Percentiles rank a stretch among this genome's conserved stretches.
These are phyloP conservation scores for Nitzschia putrida DNA, from an alignment of 108 stramenopile genomes.

Conservation along the genomic window DNA sequence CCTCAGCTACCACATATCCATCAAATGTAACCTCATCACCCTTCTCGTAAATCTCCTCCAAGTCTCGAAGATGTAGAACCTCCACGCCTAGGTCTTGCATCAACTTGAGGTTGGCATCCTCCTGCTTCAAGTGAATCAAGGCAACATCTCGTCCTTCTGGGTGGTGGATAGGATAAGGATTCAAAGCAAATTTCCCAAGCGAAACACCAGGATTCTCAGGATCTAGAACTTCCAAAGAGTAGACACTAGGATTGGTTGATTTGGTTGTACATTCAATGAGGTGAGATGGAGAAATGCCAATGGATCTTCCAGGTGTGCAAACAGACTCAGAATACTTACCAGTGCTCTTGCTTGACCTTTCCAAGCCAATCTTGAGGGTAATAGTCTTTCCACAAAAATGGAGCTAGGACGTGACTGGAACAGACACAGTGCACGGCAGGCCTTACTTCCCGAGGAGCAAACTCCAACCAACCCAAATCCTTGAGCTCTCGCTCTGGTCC, in stretches of 20 bases:
- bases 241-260: slow-evolving; percentile 13
- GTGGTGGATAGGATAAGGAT: slow-evolving; percentile 82
- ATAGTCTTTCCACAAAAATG: slow-evolving; percentile 82
- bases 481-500: slow-evolving; percentile 53
- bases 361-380: slow-evolving; percentile 82
- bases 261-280: no score
- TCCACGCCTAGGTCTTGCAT: slow-evolving; percentile 69
- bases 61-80: slow-evolving; percentile 52
- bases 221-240: slow-evolving; percentile 55
- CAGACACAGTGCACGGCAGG: slow-evolving; percentile 77
- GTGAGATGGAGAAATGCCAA: background rate
- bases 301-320: background rate
- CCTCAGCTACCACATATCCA: slow-evolving; percentile 75
- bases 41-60: slow-evolving; percentile 66
- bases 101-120: slow-evolving; percentile 58
- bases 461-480: slow-evolving; percentile 82
- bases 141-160: slow-evolving; percentile 75
- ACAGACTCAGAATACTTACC: slow-evolving; percentile 41
- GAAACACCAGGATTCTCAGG: slow-evolving; percentile 40
- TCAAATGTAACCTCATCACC: slow-evolving; percentile 74
- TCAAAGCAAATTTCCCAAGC: slow-evolving; percentile 73
- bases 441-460: slow-evolving; percentile 68
- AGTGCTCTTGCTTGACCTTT: slow-evolving; percentile 65
- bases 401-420: slow-evolving; percentile 78
- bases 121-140: slow-evolving; percentile 76